Evolutionary conservation across 495 filamentous ascomycete species (phyloP).

Genomic region (Tetracladium marchalianum): DNA sequence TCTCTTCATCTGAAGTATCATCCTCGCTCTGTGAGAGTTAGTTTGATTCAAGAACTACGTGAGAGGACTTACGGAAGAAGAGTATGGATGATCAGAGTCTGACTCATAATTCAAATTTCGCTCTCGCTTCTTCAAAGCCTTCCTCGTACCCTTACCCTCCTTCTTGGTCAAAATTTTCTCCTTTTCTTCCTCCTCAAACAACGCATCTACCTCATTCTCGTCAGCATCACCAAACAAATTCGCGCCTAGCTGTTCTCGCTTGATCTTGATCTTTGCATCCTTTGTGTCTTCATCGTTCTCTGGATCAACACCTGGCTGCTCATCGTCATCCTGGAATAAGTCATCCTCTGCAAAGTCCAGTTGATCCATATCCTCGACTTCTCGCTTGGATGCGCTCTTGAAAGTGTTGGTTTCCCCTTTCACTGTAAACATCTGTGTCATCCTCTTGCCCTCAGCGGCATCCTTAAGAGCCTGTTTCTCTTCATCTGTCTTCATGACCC

Average conservation of each 20-base stretch:
- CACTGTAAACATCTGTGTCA: conserved; percentile 34
- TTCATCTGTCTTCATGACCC: conserved; percentile 62
- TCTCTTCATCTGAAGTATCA: conserved; percentile 56
- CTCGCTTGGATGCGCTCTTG: conserved; percentile 34
- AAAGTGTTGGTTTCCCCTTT: conserved; percentile 44
- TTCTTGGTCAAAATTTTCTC: conserved; percentile 57
- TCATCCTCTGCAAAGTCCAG: conserved; percentile 47
- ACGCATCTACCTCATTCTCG: conserved; percentile 75
- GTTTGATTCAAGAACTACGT: conserved; percentile 21
- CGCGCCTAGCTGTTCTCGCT: conserved; percentile 76
- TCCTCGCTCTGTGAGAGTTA: conserved; percentile 36
- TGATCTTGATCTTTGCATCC: conserved; percentile 74
- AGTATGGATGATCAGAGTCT: conserved; percentile 75
- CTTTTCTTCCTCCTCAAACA: conserved; percentile 59
- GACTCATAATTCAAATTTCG: conserved; percentile 75
- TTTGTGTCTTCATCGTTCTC: conserved; percentile 79
- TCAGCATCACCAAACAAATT: conserved; percentile 80
- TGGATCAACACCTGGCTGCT: conserved; percentile 66
- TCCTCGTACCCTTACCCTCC: conserved; percentile 65
- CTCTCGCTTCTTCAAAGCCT: conserved; percentile 73
- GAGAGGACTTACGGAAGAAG: conserved; percentile 31
- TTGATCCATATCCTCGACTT: conserved; percentile 46
- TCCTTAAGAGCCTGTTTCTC: conserved; percentile 42
- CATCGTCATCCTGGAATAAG: conserved; percentile 78
- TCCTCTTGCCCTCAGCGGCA: conserved; percentile 35